Evolutionary conservation across 176 grass and related monocot genomes (phyloP).

Genomic region (Musa itinerans): DNA sequence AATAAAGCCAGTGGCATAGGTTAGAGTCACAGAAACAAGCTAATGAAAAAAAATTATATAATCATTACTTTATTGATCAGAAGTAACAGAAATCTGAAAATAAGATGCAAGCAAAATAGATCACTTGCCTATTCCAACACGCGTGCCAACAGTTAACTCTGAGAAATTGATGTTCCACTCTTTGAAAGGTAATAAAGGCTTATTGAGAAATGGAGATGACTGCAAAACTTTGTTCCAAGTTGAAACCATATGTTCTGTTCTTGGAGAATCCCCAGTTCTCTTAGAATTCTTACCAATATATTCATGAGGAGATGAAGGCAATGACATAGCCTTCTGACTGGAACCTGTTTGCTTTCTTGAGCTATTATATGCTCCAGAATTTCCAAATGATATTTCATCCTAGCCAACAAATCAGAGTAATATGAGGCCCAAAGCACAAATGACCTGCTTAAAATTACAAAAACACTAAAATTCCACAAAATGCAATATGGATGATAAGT

Average conservation of each 20-base stretch:
- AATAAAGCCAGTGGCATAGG: not conserved
- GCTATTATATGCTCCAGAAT: constrained; percentile 31
- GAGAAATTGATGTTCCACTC: constrained; percentile 99
- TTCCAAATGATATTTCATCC: constrained; percentile 45
- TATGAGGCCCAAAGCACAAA: not conserved
- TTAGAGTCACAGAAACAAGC: not conserved
- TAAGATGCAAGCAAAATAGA: not conserved
- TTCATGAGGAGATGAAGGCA: constrained; percentile 96
- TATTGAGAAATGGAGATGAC: constrained; percentile 70
- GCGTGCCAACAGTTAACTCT: constrained; percentile 90
- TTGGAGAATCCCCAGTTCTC: constrained; percentile 50
- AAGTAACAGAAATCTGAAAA: not conserved
- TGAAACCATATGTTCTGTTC: constrained; percentile 60
- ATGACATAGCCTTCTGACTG: constrained; percentile 79
- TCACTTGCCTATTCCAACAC: constrained; percentile 93
- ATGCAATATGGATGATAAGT: not conserved
- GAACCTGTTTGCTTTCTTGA: constrained; percentile 43
- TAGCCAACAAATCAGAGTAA: constrained; percentile 28
- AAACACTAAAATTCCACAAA: no score
- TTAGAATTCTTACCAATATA: constrained; percentile 49
- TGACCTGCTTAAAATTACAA: not conserved
- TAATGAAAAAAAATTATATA: not conserved
- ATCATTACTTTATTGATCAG: not conserved
- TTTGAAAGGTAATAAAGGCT: constrained; percentile 84
- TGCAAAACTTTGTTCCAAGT: constrained; percentile 83